Base-by-base conservation (phyloP, 2,329 filamentous ascomycete species). In the Exophiala lecanii-corni region DNA sequence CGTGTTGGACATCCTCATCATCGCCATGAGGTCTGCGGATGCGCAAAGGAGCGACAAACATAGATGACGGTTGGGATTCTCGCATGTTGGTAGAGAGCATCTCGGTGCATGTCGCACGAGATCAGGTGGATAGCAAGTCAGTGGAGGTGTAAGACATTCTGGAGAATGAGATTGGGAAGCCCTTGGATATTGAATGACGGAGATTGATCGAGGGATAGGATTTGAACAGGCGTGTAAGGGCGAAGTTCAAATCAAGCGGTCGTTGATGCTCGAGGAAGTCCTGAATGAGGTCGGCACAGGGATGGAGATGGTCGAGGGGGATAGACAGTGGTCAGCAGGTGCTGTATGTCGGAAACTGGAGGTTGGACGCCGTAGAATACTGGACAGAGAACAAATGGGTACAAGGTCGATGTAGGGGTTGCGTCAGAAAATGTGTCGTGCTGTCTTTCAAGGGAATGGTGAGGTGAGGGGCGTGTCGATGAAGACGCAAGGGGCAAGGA, bases 1-100 rank as follows among this genome's bases (percentile, higher is more conserved):
- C 17, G 4, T 12, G 16, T 20, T 35, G 37, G 36, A 32, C 36
- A 40, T 36, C 20, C 9, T 31, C 21, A 18, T 48, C 36, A 17
- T 54, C 43, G 20, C 26, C 36, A 31, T 40, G 23, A 6, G 23
- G 6, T 41, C 55, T 54, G 28, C 44, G 45, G 36, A 57, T 55
- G 15, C 41, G 45, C 13, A 56, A 45, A 18, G 59, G 60, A 17
- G 59, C 58, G 32, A 61, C 53, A 34, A 43, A 57, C 15, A 57
- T 54, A 47, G 49, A 53, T 6, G 53, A 36, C 18, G 44, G 37
- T 21, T 47, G 49, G 30, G 16, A 37, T 34, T 43, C 39, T 45
- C 43, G 49, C 49, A 51, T 51, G 16, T 36, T 51, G 39, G 20
- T 37, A 26, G n/a, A 31, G 20, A 28, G n/a, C 5, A 28, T 42